These are phyloP conservation scores for Bipolaris cookei DNA, from an alignment of 2,329 filamentous ascomycete genomes.

Conservation along the genomic window DNA sequence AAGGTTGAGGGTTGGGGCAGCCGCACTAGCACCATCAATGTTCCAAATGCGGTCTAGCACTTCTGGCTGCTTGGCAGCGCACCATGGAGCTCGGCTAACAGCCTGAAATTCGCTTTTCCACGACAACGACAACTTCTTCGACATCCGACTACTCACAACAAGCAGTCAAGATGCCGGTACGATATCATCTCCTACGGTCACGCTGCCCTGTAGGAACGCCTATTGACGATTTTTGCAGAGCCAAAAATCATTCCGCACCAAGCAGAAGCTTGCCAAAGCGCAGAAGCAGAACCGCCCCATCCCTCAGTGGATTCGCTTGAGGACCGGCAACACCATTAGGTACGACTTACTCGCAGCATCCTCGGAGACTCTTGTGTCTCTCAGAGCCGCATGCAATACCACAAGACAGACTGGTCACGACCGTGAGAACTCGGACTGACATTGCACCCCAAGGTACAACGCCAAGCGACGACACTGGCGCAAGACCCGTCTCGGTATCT, in stretches of 20 bases:
- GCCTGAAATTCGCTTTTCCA: slow-evolving; percentile 16
- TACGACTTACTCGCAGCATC: slow-evolving; percentile 60
- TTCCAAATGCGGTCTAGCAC: slow-evolving; percentile 2
- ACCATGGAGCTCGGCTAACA: slow-evolving; percentile 14
- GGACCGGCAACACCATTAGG: slow-evolving; percentile 99
- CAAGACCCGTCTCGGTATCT: slow-evolving; percentile 99
- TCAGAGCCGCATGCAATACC: slow-evolving; percentile 9
- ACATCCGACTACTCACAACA: slow-evolving; percentile 43
- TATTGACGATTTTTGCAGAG: slow-evolving; percentile 64
- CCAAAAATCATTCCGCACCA: slow-evolving; percentile 99
- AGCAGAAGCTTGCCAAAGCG: slow-evolving; percentile 99
- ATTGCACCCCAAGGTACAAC: slow-evolving; percentile 79
- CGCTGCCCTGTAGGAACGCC: not conserved
- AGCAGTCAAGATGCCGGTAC: slow-evolving; percentile 51
- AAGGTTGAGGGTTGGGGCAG: not conserved
- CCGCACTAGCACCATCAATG: not conserved
- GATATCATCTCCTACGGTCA: slow-evolving; percentile 19
- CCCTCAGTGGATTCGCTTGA: slow-evolving; percentile 98
- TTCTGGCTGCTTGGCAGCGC: slow-evolving; percentile 10
- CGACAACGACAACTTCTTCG: slow-evolving; percentile 40
- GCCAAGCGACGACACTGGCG: slow-evolving; percentile 99
- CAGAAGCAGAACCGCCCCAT: slow-evolving; percentile 99
- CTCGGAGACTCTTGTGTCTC: not conserved
- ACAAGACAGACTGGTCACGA: not conserved
- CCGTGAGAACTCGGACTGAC: slow-evolving; percentile 18